These are phyloP conservation scores for Aspergillus spinulosporus DNA, from an alignment of 2,329 filamentous ascomycete genomes.

Conservation along the genomic window DNA sequence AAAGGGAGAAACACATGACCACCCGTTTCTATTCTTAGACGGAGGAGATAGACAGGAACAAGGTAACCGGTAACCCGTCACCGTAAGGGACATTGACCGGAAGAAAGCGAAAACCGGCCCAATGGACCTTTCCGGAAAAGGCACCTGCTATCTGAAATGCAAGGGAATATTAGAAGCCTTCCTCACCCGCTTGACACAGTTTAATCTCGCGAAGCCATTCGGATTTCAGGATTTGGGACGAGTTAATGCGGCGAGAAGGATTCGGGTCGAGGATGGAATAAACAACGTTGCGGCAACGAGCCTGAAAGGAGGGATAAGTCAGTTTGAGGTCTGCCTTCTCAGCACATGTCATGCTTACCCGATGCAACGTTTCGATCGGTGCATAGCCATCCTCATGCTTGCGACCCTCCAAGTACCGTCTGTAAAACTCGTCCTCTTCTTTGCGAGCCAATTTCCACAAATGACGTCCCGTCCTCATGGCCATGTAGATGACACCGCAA, in stretches of 20 bases:
- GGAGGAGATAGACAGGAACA: slow-evolving; percentile 18
- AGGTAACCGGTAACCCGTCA: slow-evolving; percentile 1
- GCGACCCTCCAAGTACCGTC: slow-evolving; percentile 86
- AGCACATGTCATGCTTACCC: slow-evolving; percentile 59
- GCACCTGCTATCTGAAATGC: slow-evolving; percentile 15
- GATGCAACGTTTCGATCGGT: slow-evolving; percentile 90
- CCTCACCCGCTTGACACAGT: slow-evolving; percentile 92
- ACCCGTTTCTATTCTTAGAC: slow-evolving; percentile 21
- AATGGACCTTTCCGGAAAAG: slow-evolving; percentile 15
- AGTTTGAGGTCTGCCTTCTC: slow-evolving; percentile 14
- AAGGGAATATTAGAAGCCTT: slow-evolving; percentile 66
- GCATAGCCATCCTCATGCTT: slow-evolving; percentile 94
- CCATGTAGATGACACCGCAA: slow-evolving; percentile 99
- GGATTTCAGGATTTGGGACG: slow-evolving; percentile 93
- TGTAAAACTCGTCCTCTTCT: slow-evolving; percentile 96
- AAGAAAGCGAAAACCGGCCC: slow-evolving; percentile 16
- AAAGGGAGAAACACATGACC: slow-evolving; percentile 24
- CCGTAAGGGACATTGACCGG: slow-evolving; percentile 17
- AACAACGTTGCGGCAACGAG: slow-evolving; percentile 96
- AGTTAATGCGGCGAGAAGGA: slow-evolving; percentile 85
- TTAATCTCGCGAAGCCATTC: slow-evolving; percentile 99
- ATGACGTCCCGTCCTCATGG: slow-evolving; percentile 94
- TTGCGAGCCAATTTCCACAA: slow-evolving; percentile 96
- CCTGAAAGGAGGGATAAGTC: slow-evolving; percentile 54
- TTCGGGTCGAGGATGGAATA: slow-evolving; percentile 98